Base-by-base conservation (phyloP, 768 basidiomycete genomes). In the Boletus sp. region DNA sequence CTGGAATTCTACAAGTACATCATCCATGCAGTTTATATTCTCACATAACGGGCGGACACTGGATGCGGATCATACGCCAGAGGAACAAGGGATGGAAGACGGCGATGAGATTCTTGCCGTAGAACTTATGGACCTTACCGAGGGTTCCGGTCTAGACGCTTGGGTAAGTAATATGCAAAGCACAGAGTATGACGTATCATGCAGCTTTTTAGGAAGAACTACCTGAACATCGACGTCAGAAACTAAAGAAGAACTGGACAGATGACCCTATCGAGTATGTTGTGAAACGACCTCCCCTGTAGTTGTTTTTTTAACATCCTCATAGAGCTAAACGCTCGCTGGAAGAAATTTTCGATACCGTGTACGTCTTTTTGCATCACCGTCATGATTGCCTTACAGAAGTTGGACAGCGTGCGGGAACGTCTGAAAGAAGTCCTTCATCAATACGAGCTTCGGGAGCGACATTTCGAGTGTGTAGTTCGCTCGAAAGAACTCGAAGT, bases 401-500 rank as follows among this genome's bases (percentile, higher is more conserved):
- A 25, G 23, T 35, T 55, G 14, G 44, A 43, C 59, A 93, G 92
- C 55, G 85, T 90, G 40, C 87, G 89, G 33, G 89, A 90, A 72
- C 84, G 92, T 45, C 77, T 94, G 70, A 93, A 92, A 66, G 88
- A 92, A 61, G 82, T 94, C 34, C 81, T 94, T 41, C 83, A 85
- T 25, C 91, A 93, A 66, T 94, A 94, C 66, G 88, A 94, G 65
- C 83, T 93, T 52, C 87, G 92, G 55, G 92, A 94, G 74, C 85
- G 84, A 67, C 92, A 94, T 76, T 94, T 93, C 62, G 92, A 93
- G 73, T 92, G 90, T 59, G 87, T 94, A 29, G 86, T 94, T 52
- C 88, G 92, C 39, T 93, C 92, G 40, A 94, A 94, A 72, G 92
- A 94, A 70, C 80, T 94, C 23, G 92, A 94, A 67, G 88, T 94